Conservation (phyloP, 2,329 filamentous ascomycete genomes). For the Fusarium azukiicola region DNA sequence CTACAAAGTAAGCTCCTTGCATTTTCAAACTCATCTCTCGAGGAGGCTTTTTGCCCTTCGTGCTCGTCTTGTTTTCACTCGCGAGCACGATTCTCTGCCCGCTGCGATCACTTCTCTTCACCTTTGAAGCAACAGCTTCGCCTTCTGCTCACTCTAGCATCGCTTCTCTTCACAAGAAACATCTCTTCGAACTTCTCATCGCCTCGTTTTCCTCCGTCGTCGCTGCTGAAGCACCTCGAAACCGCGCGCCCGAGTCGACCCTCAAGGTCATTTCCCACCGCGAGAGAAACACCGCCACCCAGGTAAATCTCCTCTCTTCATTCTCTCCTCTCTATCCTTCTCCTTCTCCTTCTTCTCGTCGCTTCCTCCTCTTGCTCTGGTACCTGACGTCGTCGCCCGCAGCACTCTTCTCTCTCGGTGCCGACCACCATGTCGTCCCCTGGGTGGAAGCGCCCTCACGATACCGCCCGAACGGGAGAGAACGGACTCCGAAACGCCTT, state of each 20-base stretch:
- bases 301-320: conserved; percentile 29
- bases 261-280: background rate
- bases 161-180: background rate
- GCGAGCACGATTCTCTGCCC: background rate
- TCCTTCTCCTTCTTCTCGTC: background rate
- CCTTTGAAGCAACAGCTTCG: background rate
- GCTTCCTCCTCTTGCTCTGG: background rate
- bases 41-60: background rate
- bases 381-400: background rate
- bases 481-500: conserved; percentile 34
- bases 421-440: conserved; percentile 35
- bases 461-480: background rate
- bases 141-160: background rate
- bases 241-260: background rate
- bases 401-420: background rate
- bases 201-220: background rate
- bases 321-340: background rate
- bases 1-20: background rate
- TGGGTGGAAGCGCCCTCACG: conserved; percentile 28
- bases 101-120: background rate
- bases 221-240: background rate
- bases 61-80: background rate
- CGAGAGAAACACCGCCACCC: conserved; percentile 1
- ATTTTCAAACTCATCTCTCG: conserved; percentile 2
- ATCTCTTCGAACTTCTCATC: background rate